phyloP scores from a whole-genome alignment of 441 rosid genomes.

The Jatropha podagrica region DNA sequence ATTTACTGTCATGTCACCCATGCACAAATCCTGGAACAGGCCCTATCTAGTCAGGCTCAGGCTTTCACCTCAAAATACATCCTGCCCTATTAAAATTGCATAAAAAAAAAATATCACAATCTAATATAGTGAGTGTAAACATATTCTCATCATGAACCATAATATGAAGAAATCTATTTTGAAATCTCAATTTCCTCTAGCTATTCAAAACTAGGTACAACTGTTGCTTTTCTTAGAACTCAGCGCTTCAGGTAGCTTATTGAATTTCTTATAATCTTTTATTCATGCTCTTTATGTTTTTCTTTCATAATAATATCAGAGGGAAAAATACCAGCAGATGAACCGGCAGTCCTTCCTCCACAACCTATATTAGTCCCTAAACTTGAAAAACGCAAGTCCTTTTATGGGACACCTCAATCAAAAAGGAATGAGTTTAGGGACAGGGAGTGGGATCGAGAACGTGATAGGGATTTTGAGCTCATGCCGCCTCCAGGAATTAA shows the following conservation, averaged over 20 bases:
- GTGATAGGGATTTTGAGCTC: slow-evolving; percentile 92
- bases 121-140: neutral
- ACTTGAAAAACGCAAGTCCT: slow-evolving; percentile 66
- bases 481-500: slow-evolving; percentile 98
- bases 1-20: slow-evolving; percentile 2
- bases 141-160: neutral
- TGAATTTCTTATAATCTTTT: slow-evolving; percentile 9
- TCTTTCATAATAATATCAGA: slow-evolving; percentile 44
- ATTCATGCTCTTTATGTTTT: slow-evolving; percentile 20
- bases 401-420: slow-evolving; percentile 73
- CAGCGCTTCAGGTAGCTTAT: slow-evolving; percentile 12
- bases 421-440: slow-evolving; percentile 80
- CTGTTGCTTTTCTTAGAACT: slow-evolving; percentile 5
- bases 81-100: slow-evolving; percentile 7
- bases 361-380: slow-evolving; percentile 80
- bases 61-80: neutral
- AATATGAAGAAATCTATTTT: neutral
- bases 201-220: neutral
- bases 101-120: neutral
- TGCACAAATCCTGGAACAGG: neutral
- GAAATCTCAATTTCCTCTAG: slow-evolving; percentile 5
- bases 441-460: slow-evolving; percentile 87
- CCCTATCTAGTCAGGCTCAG: neutral
- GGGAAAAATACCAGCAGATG: slow-evolving; percentile 86
- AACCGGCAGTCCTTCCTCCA: slow-evolving; percentile 92